Conservation (phyloP, 345 rosid genomes). For the Bruguiera gymnorhiza region DNA sequence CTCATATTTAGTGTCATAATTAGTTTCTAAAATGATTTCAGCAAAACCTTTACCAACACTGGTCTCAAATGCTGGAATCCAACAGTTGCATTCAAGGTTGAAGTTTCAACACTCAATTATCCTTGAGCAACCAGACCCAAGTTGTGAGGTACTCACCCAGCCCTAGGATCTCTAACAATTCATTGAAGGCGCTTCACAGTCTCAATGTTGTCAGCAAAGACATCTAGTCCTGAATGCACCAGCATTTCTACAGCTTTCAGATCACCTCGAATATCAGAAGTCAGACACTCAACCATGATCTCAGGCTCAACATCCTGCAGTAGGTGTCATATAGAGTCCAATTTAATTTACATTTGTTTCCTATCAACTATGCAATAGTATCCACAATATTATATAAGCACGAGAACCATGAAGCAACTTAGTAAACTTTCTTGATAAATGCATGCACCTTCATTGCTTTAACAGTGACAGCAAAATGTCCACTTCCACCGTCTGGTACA, state of each 20-base stretch:
- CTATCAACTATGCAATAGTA: background rate
- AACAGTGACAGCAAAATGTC: slow-evolving; percentile 93
- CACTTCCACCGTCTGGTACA: slow-evolving; percentile 95
- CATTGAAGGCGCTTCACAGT: slow-evolving; percentile 91
- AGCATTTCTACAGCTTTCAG: slow-evolving; percentile 72
- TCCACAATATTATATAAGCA: background rate
- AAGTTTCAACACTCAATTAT: no score
- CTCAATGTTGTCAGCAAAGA: slow-evolving; percentile 92
- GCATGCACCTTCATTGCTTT: slow-evolving; percentile 74
- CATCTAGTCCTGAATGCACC: slow-evolving; percentile 82
- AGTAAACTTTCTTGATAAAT: background rate
- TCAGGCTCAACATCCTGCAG: slow-evolving; percentile 79
- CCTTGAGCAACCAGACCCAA: no score
- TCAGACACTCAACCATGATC: slow-evolving; percentile 93
- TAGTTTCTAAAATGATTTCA: no score
- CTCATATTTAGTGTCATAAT: no score
- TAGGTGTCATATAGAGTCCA: background rate
- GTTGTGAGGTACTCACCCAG: slow-evolving; percentile 55
- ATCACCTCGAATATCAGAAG: slow-evolving; percentile 96
- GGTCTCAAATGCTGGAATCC: no score
- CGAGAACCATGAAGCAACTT: background rate
- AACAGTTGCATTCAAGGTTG: no score
- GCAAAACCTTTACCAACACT: no score
- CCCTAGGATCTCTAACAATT: slow-evolving; percentile 95
- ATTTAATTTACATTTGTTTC: slow-evolving; percentile 7